Base-by-base conservation (phyloP, 805 yeast species). In the Ascoidea asiatica region DNA sequence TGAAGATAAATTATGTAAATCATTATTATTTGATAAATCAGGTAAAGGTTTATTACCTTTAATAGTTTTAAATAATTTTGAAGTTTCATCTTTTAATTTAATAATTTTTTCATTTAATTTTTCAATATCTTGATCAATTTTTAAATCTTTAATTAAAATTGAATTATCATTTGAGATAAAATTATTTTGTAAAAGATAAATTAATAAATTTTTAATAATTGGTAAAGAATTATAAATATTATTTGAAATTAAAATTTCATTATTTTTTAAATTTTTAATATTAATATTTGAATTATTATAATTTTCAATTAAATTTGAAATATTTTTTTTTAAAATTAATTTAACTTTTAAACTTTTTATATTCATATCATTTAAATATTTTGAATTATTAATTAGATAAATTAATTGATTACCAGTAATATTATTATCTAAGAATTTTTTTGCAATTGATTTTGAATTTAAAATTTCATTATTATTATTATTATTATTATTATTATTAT, bases 341-440 rank as follows among this genome's bases (percentile, higher is more conserved):
- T 43, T 42, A 5, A 43, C 42, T 21, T 46, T 46, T 17, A 49
- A 41, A 11, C 44, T 48, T 40, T 37, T 41, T 8, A 49, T 47
- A 5, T 44, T 43, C 52, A 49, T 49, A 37, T 47, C 50, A 17
- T 35, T 39, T 11, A 43, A 44, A 33, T 49, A 48, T 37, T 38
- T 43, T 17, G 19, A 40, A 17, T 43, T 47, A 23, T 23, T 23
- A 7, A 11, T 23, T n/a, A 49, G 38, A 42, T 44, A 49, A 4
- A 48, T 50, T 15, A 49, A 40, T 5, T 46, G 37, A 36, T 49
- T 50, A 5, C 52, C 52, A 18, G 50, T 46, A 13, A 49, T 41
- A 38, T 49, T 46, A 36, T 49, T 39, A 18, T 49, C 52, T 13
- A 49, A 38, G 33, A 49, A 49, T 7, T 37, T 29, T 22, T 50